Base-by-base conservation (phyloP, 768 basidiomycete species). In the Lanmaoa rubissima region DNA sequence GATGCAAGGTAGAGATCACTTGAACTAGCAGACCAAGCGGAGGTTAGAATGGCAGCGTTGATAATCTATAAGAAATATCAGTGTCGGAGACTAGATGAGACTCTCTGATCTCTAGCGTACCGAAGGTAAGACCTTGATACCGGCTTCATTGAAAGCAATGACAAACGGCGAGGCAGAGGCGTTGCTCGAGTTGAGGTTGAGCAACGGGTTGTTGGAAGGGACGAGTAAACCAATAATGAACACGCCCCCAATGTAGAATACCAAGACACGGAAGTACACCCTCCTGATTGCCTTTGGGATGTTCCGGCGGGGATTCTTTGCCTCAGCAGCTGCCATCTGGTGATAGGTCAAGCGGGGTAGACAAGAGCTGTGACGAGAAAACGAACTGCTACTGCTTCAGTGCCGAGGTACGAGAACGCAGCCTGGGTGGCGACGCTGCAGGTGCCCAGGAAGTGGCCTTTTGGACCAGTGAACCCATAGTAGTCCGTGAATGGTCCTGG, bases 351-450 rank as follows among this genome's bases (percentile, higher is more conserved):
- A 40, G 41, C 5, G n/a, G 9, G 41, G 51, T 16, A 38, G 40
- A 14, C 26, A 43, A 17, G 46, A 11, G 17, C 13, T 28, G 8
- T 11, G 9, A 51, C 0, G 5, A 42, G 24, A 36, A 53, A 5
- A 67, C 69, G 60, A 54, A 77, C 75, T 45, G 77, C 78, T 21
- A 78, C 78, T 39, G 73, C 70, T 64, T 86, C 85, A 1, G 84
- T 82, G 13, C 85, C 85, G 34, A 81, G 75, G 67, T 76, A 85
- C 12, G 82, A 78, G 72, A 85, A 86, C 4, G 80, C 81, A 14
- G 85, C 86, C 61, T 84, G 81, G 10, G 76, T 78, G 52, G 82
- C 75, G 46, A 82, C 83, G 2, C 80, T 75, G 73, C 78, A 83
- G 53, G 73, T 74, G 6, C 75, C 76, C 13, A 78, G 65, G 74